Base-by-base conservation (phyloP, 495 filamentous ascomycete species). In the Tetracladium setigerum region DNA sequence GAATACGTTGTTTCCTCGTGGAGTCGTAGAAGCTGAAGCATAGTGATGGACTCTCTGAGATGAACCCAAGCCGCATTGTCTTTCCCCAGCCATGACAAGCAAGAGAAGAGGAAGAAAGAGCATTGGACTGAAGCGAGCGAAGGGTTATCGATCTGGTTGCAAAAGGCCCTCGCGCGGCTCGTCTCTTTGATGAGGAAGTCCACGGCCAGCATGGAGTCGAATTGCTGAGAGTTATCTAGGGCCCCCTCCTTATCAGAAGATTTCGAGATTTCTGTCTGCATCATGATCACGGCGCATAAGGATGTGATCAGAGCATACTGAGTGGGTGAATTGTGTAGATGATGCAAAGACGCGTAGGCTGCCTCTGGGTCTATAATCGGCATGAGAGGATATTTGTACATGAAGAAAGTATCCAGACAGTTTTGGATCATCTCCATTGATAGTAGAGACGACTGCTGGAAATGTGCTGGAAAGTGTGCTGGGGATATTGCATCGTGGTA, bases 51-150 rank as follows among this genome's bases (percentile, higher is more conserved):
- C 38, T 68, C 44, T 12, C 40, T 27, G 9, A 54, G 32, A 33
- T 54, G 50, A 15, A 49, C 49, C 45, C 46, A 48, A 27, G 51
- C 51, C 4, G 46, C 19, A 11, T 47, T 50, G 16, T 48, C 36
- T 38, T 32, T 43, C 8, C 40, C 46, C 9, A 48, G 19, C 9
- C 36, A 31, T 13, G 38, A 47, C 10, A 49, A 40, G 14, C 16
- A 37, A 11, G 46, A 46, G 30, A 54, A 54, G 16, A 62, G 63
- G 47, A 63, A 68, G 54, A 65, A 70, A 49, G 56, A 60, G n/a
- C 64, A 64, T 40, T 48, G 45, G 1, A 41, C 45, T 15, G 35
- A 27, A 5, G 24, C 30, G 9, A 48, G 37, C n/a, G 45, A 31
- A 9, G 35, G 45, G 19, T 14, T 17, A 1, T 48, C 45, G 22